Base-by-base conservation (phyloP, 2,329 filamentous ascomycete genomes). In the Triangularia setosa region DNA sequence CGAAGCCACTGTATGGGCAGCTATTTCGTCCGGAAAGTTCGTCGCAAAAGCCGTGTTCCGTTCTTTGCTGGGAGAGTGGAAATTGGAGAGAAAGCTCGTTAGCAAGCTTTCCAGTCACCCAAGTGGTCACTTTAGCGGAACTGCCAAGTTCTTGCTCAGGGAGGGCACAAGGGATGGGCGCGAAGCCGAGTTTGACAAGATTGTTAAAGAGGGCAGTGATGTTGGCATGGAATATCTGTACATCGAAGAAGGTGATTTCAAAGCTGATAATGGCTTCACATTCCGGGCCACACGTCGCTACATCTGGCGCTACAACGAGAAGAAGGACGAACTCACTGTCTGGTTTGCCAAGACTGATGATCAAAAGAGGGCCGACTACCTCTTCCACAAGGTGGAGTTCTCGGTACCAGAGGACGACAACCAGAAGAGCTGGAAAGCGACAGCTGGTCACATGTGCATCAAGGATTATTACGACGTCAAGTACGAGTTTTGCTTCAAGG, bases 341-440 rank as follows among this genome's bases (percentile, higher is more conserved):
- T 93, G 90, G 90, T 93, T 93, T 69, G 86, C 86, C 44, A 86
- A 87, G 67, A 80, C 83, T 0, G 84, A 89, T 16, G 87, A 91
- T 68, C 75, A 80, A 16, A 79, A 79, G 62, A 81, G 81, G 14
- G 87, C 88, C 0, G 90, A 92, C 72, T 90, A 92, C 67, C 78
- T 93, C 21, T 94, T 93, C 74, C 90, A 93, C 70, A 83, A 88
- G 67, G 78, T 93, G n/a, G 83, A 89, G 64, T 90, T 93, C 69
- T 64, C 78, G 23, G 68, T 78, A 8, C 77, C 79, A 0, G 70
- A 70, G 1, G 67, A 70, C 2, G 65, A 73, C 16, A 27, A 24
- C 23, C 54, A 54, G 28, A 76, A 77, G 61, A 83, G 83, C 0
- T 91, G 89, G 86, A 75, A 78, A 52, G 90, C 89, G 0, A 86